A percentile compares a stretch with the other conserved stretches of the same genome.
These are phyloP conservation scores for Eimeria praecox DNA, from an alignment of 169 alveolate genomes.

Conservation along the genomic window DNA sequence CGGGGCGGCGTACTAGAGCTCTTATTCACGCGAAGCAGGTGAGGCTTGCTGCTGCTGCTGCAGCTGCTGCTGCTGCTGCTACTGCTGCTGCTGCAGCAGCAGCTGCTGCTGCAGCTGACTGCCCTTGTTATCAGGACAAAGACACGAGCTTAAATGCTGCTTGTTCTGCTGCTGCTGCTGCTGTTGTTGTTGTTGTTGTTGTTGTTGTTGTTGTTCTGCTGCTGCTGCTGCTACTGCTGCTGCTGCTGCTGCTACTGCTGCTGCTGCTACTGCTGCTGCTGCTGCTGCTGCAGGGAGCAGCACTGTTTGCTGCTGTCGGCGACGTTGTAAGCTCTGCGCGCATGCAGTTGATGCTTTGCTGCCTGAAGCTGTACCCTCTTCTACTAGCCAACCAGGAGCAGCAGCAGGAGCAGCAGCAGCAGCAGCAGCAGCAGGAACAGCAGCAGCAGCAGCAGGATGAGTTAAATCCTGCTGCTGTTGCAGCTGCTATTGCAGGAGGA, in stretches of 20 bases:
- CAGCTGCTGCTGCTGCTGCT: background rate
- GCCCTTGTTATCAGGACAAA: too few relatives aligned
- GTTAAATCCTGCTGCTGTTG: constrained; percentile 47
- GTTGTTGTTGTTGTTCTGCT: too few relatives aligned
- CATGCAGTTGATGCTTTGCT: constrained; percentile 72
- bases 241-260: constrained; percentile 68
- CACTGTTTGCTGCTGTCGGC: constrained; percentile 75
- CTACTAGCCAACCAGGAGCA: constrained; percentile 5
- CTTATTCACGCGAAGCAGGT: constrained; percentile 79
- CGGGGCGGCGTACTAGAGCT: constrained; percentile 73
- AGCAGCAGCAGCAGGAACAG: constrained; percentile 55
- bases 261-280: constrained; percentile 53
- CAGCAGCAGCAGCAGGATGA: constrained; percentile 65
- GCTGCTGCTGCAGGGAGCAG: constrained; percentile 79
- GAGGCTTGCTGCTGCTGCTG: background rate
- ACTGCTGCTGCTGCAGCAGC: background rate
- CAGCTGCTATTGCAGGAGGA: constrained; percentile 51
- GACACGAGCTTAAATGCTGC: too few relatives aligned
- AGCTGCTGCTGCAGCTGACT: background rate
- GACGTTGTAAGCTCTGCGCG: constrained; percentile 72
- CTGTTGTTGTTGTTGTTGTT: too few relatives aligned
- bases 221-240: constrained; percentile 58
- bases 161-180: constrained; percentile 7
- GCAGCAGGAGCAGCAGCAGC: constrained; percentile 65
- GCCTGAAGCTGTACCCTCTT: constrained; percentile 64